Evolutionary conservation across 495 filamentous ascomycete genomes (phyloP), one percentile per base, ranked within the genome.

Genomic region (Collariella sp.): DNA sequence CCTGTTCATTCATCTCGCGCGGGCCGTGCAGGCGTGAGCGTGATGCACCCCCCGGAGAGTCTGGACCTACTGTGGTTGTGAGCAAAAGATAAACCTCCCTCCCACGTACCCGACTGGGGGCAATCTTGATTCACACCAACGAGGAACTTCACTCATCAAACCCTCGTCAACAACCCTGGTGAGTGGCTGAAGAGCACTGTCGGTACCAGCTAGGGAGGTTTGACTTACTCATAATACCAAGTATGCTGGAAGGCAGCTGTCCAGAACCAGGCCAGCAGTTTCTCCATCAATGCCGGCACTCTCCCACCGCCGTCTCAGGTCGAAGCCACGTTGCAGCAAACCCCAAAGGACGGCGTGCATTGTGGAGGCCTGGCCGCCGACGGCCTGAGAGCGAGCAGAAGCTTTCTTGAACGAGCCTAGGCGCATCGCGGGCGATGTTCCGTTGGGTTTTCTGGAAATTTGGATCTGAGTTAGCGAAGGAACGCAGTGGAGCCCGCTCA

Each of bases 401-500:
- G 48, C 20, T 22, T 22, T 39, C 50, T 48, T 15, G 22, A 51
- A 57, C 26, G 41, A 50, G 57, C 22, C 42, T 60, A 54, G 60
- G n/a, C 40, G 40, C 50, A 60, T 60, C 57, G 55, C 50, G 38
- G 35, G 46, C 44, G 41, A 45, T 55, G 52, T 55, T 34, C 29
- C 50, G 40, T 49, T 48, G 55, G 49, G 49, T 48, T 35, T 57
- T 54, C 52, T 59, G 40, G 57, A 62, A 59, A 59, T 62, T 57
- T 59, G 45, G 55, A 59, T 57, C 56, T 52, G 54, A 52, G 41
- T 47, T 47, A 41, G 38, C 45, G 54, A 54, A 47, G 26, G 54
- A 50, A 34, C 58, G 39, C 38, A 19, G 45, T 52, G 54, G 47
- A 35, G 16, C 47, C 31, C 23, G 38, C 49, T 39, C 33, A 53